Base-by-base conservation (phyloP, 2,329 filamentous ascomycete genomes). In the Cryphonectria nitschkei region DNA sequence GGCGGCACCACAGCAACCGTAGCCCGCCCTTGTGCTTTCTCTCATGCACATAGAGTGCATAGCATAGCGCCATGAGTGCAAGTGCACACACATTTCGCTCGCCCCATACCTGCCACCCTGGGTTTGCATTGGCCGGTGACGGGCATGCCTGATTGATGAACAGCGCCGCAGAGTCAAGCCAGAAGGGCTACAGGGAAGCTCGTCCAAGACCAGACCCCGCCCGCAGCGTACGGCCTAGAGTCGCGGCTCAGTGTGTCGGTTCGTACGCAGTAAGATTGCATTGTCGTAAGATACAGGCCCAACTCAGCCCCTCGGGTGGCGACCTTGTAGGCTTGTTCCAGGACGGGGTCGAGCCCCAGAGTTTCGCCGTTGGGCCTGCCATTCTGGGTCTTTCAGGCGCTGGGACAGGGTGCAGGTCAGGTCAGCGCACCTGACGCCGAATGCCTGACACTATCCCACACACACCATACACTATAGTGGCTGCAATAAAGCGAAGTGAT, bases 251-350 rank as follows among this genome's bases (percentile, higher is more conserved):
- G 65, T 41, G 41, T 70, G 43, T 41, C 22, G 61, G 34, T 50
- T 56, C 61, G 54, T 67, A 65, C 50, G 67, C 61, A 56, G 70
- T 70, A 72, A 61, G 58, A 64, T 67, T 64, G 68, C 70, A 56
- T 43, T 52, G 67, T 66, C 70, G 70, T 72, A 72, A 70, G 70
- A 66, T 72, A 69, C 67, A 62, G n/a, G 69, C 68, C 63, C 70
- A 67, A 54, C 63, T 62, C 68, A 65, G 46, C 63, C 67, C 29
- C 54, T 61, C 54, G 60, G 63, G 68, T 68, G 69, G 68, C 68
- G 64, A 68, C 50, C 67, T 65, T 54, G 68, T 29, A 67, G 43
- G 41, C 37, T 34, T 29, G 32, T 70, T 68, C 65, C 65, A 61
- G 37, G 39, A 67, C 46, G 50, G 50, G 65, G 60, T 43, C 64